Percentiles rank a stretch among this genome's conserved stretches.
Evolutionary conservation across 176 grass and related monocot genomes (phyloP).

Genomic region (Cenchrus purpureus): DNA sequence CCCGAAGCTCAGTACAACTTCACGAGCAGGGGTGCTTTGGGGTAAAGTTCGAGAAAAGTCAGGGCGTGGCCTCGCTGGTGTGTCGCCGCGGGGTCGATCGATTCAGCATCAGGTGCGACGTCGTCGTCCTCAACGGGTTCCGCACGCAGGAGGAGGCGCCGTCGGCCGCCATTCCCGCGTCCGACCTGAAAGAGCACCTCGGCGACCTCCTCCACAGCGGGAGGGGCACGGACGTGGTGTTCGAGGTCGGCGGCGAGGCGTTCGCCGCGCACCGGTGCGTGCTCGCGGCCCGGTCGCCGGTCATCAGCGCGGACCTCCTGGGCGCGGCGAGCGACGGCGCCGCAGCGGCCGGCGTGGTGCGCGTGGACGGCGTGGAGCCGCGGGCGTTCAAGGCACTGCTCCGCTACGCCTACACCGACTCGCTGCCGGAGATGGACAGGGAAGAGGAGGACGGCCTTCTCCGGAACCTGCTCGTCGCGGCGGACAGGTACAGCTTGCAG

Average conservation of each 20-base stretch:
- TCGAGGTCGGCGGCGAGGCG: constrained; percentile 37
- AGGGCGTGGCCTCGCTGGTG: background rate
- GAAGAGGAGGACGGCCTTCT: background rate
- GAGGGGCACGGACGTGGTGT: constrained; percentile 43
- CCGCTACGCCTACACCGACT: constrained; percentile 14
- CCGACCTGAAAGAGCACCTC: constrained; percentile 43
- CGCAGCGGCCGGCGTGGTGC: background rate
- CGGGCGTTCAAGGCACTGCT: background rate
- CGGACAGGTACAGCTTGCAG: background rate
- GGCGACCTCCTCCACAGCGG: constrained; percentile 28
- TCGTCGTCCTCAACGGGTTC: constrained; percentile 21
- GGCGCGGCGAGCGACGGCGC: background rate
- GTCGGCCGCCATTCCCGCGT: background rate
- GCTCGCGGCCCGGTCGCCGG: constrained; percentile 47
- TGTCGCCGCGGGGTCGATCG: background rate
- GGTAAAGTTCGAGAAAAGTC: background rate
- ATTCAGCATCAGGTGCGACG: constrained; percentile 2
- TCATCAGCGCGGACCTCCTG: constrained; percentile 39
- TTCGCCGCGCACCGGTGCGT: constrained; percentile 46
- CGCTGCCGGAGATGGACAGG: background rate
- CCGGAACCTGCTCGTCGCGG: constrained; percentile 7
- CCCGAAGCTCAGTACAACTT: background rate
- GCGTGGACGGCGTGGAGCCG: background rate
- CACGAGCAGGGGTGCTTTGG: background rate
- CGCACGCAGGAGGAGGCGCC: background rate